A percentile compares a stretch with the other conserved stretches of the same genome.
These are phyloP conservation scores for Pseudocercospora pini-densiflorae DNA, from an alignment of 2,329 filamentous ascomycete genomes.

Conservation along the genomic window DNA sequence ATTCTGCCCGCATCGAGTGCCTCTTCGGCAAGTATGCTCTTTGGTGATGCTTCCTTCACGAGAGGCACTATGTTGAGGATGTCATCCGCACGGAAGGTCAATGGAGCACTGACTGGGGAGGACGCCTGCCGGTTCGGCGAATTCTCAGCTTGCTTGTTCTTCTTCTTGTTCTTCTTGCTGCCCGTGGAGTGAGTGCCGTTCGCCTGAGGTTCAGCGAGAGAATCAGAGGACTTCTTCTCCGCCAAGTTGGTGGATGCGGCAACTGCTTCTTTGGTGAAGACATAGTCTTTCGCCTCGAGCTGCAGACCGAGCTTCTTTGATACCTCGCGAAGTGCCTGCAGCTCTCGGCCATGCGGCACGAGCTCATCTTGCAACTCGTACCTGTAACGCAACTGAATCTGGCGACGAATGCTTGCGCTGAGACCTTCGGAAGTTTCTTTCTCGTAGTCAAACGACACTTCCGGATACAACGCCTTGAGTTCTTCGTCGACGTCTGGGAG, in stretches of 20 bases:
- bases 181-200: constrained; percentile 36
- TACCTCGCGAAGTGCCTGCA: constrained; percentile 88
- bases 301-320: constrained; percentile 89
- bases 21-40: constrained; percentile 90
- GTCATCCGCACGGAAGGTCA: constrained; percentile 81
- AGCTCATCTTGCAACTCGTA: constrained; percentile 73
- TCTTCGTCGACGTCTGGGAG: constrained; percentile 75
- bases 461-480: constrained; percentile 76
- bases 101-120: constrained; percentile 50
- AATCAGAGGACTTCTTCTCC: constrained; percentile 38
- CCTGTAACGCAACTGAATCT: constrained; percentile 76
- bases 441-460: constrained; percentile 81
- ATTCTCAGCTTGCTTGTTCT: constrained; percentile 56
- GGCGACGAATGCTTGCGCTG: constrained; percentile 68
- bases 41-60: constrained; percentile 90
- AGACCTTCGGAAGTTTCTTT: constrained; percentile 75
- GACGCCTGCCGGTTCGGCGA: constrained; percentile 53
- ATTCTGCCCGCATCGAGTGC: constrained; percentile 94
- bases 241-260: constrained; percentile 25
- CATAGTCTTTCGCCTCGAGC: constrained; percentile 77
- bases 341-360: constrained; percentile 68
- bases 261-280: constrained; percentile 59
- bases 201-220: constrained; percentile 37
- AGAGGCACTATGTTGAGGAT: constrained; percentile 92
- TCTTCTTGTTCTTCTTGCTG: constrained; percentile 60